phyloP scores from a whole-genome alignment of 495 filamentous ascomycete genomes.

The Bombardia bombarda region DNA sequence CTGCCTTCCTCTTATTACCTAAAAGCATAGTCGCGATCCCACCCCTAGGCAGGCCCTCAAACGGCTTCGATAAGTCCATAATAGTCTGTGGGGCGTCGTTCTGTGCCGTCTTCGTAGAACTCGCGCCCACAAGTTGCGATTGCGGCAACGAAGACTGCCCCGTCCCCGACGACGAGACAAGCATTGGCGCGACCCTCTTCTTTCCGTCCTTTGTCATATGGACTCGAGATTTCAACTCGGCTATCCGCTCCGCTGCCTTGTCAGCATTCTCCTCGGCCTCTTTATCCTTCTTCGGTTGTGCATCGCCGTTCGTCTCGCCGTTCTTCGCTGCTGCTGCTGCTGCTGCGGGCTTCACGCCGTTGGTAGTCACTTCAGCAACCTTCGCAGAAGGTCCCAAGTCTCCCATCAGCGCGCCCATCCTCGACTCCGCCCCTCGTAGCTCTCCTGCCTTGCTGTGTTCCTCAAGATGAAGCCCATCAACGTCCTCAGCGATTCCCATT shows the following conservation, averaged over 20 bases:
- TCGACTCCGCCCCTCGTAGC: slow-evolving; percentile 76
- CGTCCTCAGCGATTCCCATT: slow-evolving; percentile 82
- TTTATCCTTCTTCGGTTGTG: slow-evolving; percentile 17
- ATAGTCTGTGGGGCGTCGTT: slow-evolving; percentile 75
- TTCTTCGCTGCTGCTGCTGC: slow-evolving; percentile 17
- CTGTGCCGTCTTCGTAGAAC: slow-evolving; percentile 48
- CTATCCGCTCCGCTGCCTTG: slow-evolving; percentile 57
- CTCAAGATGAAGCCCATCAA: slow-evolving; percentile 77
- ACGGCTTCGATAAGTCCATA: slow-evolving; percentile 88
- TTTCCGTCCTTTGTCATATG: slow-evolving; percentile 96
- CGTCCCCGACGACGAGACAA: slow-evolving; percentile 78
- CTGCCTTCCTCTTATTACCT: slow-evolving; percentile 85
- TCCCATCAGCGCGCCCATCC: slow-evolving; percentile 97
- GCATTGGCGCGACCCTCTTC: slow-evolving; percentile 85
- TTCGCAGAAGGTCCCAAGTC: slow-evolving; percentile 47
- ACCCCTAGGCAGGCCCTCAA: slow-evolving; percentile 85
- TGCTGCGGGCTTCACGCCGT: slow-evolving; percentile 32
- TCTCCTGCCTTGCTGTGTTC: slow-evolving; percentile 89
- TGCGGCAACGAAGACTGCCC: slow-evolving; percentile 84
- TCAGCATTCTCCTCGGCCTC: slow-evolving; percentile 39
- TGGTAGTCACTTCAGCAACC: slow-evolving; percentile 24
- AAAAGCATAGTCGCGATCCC: slow-evolving; percentile 77
- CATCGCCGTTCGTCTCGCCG: slow-evolving; percentile 29
- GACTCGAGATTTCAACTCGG: slow-evolving; percentile 78
- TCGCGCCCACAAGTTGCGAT: slow-evolving; percentile 68